A percentile compares a stretch with the other conserved stretches of the same genome.
Conservation (phyloP, 345 rosid genomes). For the Turnera subulata region DNA sequence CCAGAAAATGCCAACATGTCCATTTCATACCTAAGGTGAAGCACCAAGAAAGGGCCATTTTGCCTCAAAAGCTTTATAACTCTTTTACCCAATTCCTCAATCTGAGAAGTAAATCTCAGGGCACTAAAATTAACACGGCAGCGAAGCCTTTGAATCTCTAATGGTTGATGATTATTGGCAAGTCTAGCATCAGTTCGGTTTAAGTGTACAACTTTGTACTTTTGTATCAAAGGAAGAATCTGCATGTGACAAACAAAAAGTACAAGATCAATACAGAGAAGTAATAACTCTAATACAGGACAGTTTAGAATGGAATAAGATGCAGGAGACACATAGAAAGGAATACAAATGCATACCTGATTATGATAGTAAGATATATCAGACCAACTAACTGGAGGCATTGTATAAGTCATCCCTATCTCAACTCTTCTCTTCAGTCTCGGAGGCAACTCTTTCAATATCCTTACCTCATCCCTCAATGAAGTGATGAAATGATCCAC, state of each 20-base stretch:
- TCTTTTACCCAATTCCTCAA: slow-evolving; percentile 85
- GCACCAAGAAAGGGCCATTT: slow-evolving; percentile 86
- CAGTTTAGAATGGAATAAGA: not conserved
- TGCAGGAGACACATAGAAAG: not conserved
- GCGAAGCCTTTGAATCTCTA: slow-evolving; percentile 84
- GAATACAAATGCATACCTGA: slow-evolving; percentile 36
- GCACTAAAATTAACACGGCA: slow-evolving; percentile 90
- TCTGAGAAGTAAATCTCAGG: slow-evolving; percentile 81
- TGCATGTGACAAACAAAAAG: slow-evolving; percentile 25
- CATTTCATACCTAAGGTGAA: slow-evolving; percentile 98
- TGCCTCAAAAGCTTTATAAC: slow-evolving; percentile 68
- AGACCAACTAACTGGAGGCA: slow-evolving; percentile 92
- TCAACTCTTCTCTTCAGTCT: slow-evolving; percentile 62
- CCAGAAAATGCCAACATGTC: slow-evolving; percentile 99
- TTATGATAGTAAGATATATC: slow-evolving; percentile 70
- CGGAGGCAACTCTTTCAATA: slow-evolving; percentile 78
- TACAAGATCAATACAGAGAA: not conserved
- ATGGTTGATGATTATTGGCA: slow-evolving; percentile 70
- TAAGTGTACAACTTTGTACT: slow-evolving; percentile 78
- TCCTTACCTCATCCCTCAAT: slow-evolving; percentile 77
- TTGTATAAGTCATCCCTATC: slow-evolving; percentile 51
- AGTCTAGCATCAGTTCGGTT: slow-evolving; percentile 93
- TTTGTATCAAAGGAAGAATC: slow-evolving; percentile 88
- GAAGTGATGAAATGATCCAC: slow-evolving; percentile 78
- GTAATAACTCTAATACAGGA: too few species aligned